Percentiles rank a stretch among this genome's conserved stretches.
Evolutionary conservation across 805 yeast species (phyloP).

Genomic region (Kluyveromyces wickerhamii): DNA sequence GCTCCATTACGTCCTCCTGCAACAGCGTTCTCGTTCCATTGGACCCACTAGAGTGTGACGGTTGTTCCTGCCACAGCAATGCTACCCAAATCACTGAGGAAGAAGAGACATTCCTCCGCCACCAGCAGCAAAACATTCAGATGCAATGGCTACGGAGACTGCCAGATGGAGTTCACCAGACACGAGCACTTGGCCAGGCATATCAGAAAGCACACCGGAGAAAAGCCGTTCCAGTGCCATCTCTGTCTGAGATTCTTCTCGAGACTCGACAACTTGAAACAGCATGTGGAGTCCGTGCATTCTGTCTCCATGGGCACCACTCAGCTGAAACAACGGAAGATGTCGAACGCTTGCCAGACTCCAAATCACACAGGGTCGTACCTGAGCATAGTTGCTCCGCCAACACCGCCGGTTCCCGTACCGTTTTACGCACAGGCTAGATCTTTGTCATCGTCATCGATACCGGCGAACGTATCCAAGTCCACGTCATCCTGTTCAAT

Average conservation of each 20-base stretch:
- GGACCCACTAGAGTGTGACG: too few species aligned
- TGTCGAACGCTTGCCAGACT: too few species aligned
- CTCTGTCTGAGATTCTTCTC: constrained; percentile 74
- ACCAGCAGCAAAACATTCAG: constrained; percentile 48
- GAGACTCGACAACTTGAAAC: constrained; percentile 80
- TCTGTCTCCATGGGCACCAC: constrained; percentile 23
- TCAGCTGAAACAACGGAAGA: background rate
- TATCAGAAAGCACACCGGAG: constrained; percentile 90
- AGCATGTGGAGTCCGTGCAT: constrained; percentile 83
- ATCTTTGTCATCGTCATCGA: too few species aligned
- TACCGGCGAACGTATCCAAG: too few species aligned
- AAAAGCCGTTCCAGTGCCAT: constrained; percentile 83
- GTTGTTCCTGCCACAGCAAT: too few species aligned
- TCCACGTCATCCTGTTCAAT: too few species aligned
- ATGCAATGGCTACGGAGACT: constrained; percentile 80
- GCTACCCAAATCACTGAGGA: background rate
- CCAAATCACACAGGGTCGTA: too few species aligned
- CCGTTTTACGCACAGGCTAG: too few species aligned
- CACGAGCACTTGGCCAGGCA: constrained; percentile 91
- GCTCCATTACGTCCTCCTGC: too few species aligned
- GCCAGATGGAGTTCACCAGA: constrained; percentile 82
- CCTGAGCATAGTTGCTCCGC: too few species aligned
- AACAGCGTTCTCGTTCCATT: too few species aligned
- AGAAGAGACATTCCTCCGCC: background rate
- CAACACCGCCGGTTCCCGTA: too few species aligned